phyloP scores from a whole-genome alignment of 2,329 filamentous ascomycete genomes.

The Aspergillus hiratsukae region DNA sequence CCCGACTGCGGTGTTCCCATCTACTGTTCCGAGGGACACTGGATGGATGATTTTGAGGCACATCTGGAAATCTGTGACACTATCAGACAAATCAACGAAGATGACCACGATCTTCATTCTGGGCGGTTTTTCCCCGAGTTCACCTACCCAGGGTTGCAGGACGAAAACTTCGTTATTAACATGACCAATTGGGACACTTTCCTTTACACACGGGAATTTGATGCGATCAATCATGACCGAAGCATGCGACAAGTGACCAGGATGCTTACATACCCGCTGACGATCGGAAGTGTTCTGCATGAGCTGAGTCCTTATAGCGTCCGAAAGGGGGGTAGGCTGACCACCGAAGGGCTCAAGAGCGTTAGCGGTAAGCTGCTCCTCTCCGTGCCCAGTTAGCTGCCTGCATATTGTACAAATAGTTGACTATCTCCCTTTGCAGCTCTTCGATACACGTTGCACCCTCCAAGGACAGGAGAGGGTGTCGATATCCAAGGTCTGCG shows the following conservation, averaged over 20 bases:
- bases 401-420: not conserved
- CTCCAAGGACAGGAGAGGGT: slow-evolving; percentile 72
- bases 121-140: slow-evolving; percentile 93
- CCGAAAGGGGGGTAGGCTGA: slow-evolving; percentile 69
- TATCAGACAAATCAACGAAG: slow-evolving; percentile 89
- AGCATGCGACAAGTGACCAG: slow-evolving; percentile 90
- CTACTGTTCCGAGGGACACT: slow-evolving; percentile 91
- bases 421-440: slow-evolving; percentile 48
- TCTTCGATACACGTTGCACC: slow-evolving; percentile 88
- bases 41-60: slow-evolving; percentile 90
- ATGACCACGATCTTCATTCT: slow-evolving; percentile 90
- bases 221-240: slow-evolving; percentile 84
- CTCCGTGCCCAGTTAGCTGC: not conserved
- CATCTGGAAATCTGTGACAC: slow-evolving; percentile 92
- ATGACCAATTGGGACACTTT: slow-evolving; percentile 99
- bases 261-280: slow-evolving; percentile 88
- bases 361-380: slow-evolving; percentile 66
- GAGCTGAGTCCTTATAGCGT: slow-evolving; percentile 91
- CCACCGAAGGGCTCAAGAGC: slow-evolving; percentile 85
- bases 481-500: slow-evolving; percentile 72
- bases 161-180: slow-evolving; percentile 90
- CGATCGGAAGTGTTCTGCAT: slow-evolving; percentile 84
- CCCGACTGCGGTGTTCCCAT: slow-evolving; percentile 93
- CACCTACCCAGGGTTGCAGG: slow-evolving; percentile 79
- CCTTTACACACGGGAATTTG: slow-evolving; percentile 85